Base-by-base conservation (phyloP, 176 grass and related monocot genomes). In the Zea luxurians region DNA sequence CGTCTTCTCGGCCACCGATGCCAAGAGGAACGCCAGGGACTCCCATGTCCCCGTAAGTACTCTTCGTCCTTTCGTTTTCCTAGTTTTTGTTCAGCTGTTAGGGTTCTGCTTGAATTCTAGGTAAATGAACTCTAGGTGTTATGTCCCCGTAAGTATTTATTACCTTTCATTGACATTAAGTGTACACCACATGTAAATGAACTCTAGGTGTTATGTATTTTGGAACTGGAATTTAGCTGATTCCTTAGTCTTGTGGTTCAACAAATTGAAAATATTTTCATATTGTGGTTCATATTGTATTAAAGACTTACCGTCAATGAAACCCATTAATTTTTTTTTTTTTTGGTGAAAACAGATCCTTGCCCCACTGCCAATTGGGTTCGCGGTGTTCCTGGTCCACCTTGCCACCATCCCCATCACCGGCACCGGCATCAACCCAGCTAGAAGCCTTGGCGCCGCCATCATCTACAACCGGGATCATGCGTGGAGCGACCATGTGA, bases 361-460 rank as follows among this genome's bases (percentile, higher is more conserved):
- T 61, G 94, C 94, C 36, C 94, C 94, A 41, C 78, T 97, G 59
- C 94, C 94, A 48, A 97, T 97, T 76, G 94, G 94, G 10, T 97
- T 97, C 43, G 94, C 89, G 5, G 94, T 97, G 76, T 97, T 97
- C 85, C 89, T 97, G 71, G 94, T 97, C 75, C 94, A 97, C 76
- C 66, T 97, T 85, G 94, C 94, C 61, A 97, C 94, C 73, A 97
- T 97, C 78, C 94, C 94, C 68, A 97, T 97, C 73, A 97, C 94
- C 27, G 94, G 94, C 66, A 97, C 94, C 6, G 94, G 94, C 78
- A 97, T 97, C 89, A 97, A 97, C 86, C 94, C 94, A 36, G 94
- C 94, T 42, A 82, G 94, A 61, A 97, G 94, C 79, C 90, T 97
- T 66, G 90, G 88, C 13, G 88, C 93, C 71, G 88, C 91, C 78